phyloP scores from a whole-genome alignment of 352 stramenopile genomes.

The Phytophthora lateralis region DNA sequence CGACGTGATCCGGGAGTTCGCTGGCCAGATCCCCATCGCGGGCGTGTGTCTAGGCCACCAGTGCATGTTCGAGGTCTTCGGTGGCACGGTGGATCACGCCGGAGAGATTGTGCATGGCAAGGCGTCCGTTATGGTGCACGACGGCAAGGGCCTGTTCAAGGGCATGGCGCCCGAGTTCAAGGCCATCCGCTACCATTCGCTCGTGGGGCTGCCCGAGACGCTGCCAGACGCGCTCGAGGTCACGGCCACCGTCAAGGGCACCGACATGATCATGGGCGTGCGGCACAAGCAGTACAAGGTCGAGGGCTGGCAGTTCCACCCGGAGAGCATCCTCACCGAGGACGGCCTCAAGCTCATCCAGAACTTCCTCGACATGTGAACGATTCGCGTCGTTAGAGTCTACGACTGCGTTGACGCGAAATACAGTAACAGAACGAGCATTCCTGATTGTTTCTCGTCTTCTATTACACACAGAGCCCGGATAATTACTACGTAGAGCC shows the following conservation, averaged over 20 bases:
- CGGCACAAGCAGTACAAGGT: conserved; percentile 88
- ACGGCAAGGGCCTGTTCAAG: conserved; percentile 87
- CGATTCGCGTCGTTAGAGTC: background rate
- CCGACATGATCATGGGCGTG: conserved; percentile 90
- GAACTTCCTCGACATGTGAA: conserved; percentile 90
- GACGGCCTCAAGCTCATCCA: conserved; percentile 84
- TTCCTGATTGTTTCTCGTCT: conserved; percentile 16
- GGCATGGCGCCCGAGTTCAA: conserved; percentile 80
- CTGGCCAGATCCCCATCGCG: conserved; percentile 81
- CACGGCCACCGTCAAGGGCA: conserved; percentile 83
- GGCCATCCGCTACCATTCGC: conserved; percentile 89
- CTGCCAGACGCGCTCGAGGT: conserved; percentile 78
- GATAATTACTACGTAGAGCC: conserved; percentile 4
- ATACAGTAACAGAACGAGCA: conserved; percentile 21
- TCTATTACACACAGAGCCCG: conserved; percentile 25
- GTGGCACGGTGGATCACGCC: conserved; percentile 81
- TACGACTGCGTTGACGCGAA: background rate
- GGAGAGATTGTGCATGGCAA: conserved; percentile 91
- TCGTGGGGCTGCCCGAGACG: conserved; percentile 83
- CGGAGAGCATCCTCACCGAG: conserved; percentile 87
- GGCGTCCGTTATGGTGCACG: conserved; percentile 81
- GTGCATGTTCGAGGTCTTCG: conserved; percentile 90
- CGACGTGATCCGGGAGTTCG: conserved; percentile 84
- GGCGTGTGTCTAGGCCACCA: conserved; percentile 87
- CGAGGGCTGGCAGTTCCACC: conserved; percentile 90